Evolutionary conservation across 1,284 basidiomycete genomes (phyloP), one percentile per base, ranked within the genome.

Genomic region (Anthracocystis panici-leucophaei): DNA sequence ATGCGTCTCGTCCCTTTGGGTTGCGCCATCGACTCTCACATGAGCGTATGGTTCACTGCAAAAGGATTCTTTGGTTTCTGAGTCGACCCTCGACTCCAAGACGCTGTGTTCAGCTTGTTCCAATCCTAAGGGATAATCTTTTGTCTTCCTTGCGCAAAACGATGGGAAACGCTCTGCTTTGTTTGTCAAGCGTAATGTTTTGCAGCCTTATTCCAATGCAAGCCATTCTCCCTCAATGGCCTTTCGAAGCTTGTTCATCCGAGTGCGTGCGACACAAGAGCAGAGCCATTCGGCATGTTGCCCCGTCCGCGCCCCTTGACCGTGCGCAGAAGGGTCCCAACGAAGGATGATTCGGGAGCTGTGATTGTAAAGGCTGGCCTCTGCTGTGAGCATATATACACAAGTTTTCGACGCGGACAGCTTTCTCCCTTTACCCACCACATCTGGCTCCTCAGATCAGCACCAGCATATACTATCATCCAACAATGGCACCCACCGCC

Each of bases 401-500:
- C 35, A 16, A n/a, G 23, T 31, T 8, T 38, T 7, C 7, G 20
- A 5, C 50, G 27, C 27, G 1, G 6, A 23, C 14, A 31, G 5
- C 50, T 20, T 5, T 35, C 50, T 14, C 35, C 10, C 31, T 5
- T 25, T 2, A 0, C 29, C 52, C 18, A 25, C 18, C 31, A 35
- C 27, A n/a, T 7, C 38, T 33, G 16, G 21, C n/a, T 31, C 14
- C 23, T 7, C 8, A 38, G 18, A 23, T n/a, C 35, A 16, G 3
- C 33, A 12, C 38, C 12, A 31, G 3, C 38, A 12, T 29, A 23
- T 3, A 23, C 23, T n/a, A 11, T 20, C 21, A 10, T 5, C 2
- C 35, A 56, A 50, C 38, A 23, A 80, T 80, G 79, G 77, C 75
- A 18, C 79, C 79, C 10, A 46, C 71, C n/a, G 65, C 72, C 9